These are phyloP conservation scores for Phytophthora idaei DNA, from an alignment of 352 stramenopile genomes.

Conservation along the genomic window DNA sequence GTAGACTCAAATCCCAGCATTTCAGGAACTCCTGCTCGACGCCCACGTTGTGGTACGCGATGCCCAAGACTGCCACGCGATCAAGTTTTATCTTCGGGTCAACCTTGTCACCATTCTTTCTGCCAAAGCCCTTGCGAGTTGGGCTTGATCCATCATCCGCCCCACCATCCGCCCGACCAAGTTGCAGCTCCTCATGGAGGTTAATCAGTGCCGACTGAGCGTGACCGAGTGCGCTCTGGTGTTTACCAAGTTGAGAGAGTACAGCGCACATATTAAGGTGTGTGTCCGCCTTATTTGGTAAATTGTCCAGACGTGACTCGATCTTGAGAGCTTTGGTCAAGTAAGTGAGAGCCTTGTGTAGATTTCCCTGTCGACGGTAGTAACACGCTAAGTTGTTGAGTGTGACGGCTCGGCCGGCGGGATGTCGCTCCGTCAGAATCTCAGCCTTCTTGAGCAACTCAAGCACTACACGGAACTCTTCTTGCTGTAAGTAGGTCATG, in stretches of 20 bases:
- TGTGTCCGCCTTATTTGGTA: slow-evolving; percentile 93
- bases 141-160: slow-evolving; percentile 14
- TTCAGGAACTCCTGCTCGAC: slow-evolving; percentile 97
- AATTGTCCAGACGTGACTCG: slow-evolving; percentile 82
- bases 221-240: slow-evolving; percentile 91
- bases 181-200: slow-evolving; percentile 92
- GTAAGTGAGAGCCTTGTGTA: slow-evolving; percentile 92
- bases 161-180: slow-evolving; percentile 9
- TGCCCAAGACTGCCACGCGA: slow-evolving; percentile 91
- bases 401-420: slow-evolving; percentile 85
- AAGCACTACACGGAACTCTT: slow-evolving; percentile 91
- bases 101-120: slow-evolving; percentile 24
- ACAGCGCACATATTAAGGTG: slow-evolving; percentile 96
- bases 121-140: slow-evolving; percentile 18
- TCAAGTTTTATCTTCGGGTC: slow-evolving; percentile 74
- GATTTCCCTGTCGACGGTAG: slow-evolving; percentile 90
- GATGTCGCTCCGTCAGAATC: slow-evolving; percentile 91
- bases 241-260: slow-evolving; percentile 91
- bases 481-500: slow-evolving; percentile 96
- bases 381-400: slow-evolving; percentile 96
- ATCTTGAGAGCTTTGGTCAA: slow-evolving; percentile 94
- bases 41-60: slow-evolving; percentile 96
- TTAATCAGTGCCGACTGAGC: slow-evolving; percentile 93
- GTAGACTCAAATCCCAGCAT: slow-evolving; percentile 87
- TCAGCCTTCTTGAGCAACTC: slow-evolving; percentile 95